A percentile compares a stretch with the other conserved stretches of the same genome.
Conservation (phyloP, 148 eudicot species). For the Linanthus parryae region DNA sequence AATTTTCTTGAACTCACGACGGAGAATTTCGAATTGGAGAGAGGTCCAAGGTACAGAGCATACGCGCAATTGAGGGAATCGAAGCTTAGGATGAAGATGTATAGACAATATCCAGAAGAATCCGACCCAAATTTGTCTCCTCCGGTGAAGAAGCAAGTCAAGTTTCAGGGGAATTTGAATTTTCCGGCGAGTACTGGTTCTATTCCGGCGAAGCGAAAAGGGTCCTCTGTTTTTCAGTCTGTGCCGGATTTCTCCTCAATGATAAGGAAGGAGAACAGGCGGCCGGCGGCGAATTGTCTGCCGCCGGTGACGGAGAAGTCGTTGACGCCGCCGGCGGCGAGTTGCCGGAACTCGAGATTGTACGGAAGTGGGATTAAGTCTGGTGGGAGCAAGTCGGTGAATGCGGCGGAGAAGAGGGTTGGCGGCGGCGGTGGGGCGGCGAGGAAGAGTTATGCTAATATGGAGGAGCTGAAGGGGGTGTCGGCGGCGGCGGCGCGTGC, state of each 20-base stretch:
- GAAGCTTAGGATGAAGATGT: slow-evolving; percentile 35
- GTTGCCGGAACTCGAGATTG: slow-evolving; percentile 32
- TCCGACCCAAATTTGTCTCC: slow-evolving; percentile 23
- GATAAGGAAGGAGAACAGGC: slow-evolving; percentile 75
- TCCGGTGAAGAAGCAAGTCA: slow-evolving; percentile 48
- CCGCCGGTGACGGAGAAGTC: slow-evolving; percentile 39
- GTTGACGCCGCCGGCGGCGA: slow-evolving; percentile 33
- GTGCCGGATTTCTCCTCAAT: slow-evolving; percentile 79
- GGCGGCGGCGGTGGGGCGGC: slow-evolving; percentile 39
- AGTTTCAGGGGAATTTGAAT: slow-evolving; percentile 45
- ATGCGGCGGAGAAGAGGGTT: slow-evolving; percentile 62
- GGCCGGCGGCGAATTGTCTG: slow-evolving; percentile 31
- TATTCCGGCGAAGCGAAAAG: slow-evolving; percentile 22
- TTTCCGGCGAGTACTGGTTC: no score
- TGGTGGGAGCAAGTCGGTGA: slow-evolving; percentile 51
- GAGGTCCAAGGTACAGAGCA: slow-evolving; percentile 71
- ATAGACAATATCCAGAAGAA: background rate
- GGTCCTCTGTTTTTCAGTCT: slow-evolving; percentile 62
- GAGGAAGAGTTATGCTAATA: slow-evolving; percentile 74
- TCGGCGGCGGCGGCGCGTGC: slow-evolving; percentile 48
- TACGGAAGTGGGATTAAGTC: slow-evolving; percentile 24
- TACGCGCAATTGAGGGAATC: slow-evolving; percentile 68
- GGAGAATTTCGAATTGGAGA: slow-evolving; percentile 34
- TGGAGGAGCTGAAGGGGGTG: slow-evolving; percentile 71
- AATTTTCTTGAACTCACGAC: slow-evolving; percentile 17